A percentile compares a stretch with the other conserved stretches of the same genome.
phyloP scores from a whole-genome alignment of 441 rosid species.

The Bocquillonia castaneifolia region DNA sequence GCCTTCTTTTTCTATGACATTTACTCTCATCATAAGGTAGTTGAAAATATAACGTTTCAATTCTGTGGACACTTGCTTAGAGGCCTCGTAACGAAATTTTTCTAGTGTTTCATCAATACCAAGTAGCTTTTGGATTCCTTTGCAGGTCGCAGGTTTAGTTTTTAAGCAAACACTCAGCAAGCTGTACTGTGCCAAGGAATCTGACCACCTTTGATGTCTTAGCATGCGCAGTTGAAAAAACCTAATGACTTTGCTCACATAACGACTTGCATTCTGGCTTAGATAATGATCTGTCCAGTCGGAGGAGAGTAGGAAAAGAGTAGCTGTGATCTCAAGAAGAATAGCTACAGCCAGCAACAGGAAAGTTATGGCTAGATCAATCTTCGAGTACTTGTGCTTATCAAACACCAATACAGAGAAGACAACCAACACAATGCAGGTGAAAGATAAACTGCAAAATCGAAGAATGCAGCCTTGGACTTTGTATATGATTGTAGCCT shows the following conservation, averaged over 20 bases:
- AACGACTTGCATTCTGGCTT: not conserved
- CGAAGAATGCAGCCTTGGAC: slow-evolving; percentile 14
- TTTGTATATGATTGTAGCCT: slow-evolving; percentile 27
- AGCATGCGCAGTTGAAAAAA: not conserved
- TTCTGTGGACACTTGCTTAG: slow-evolving; percentile 3
- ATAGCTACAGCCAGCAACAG: slow-evolving; percentile 37
- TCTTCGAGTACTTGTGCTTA: slow-evolving; percentile 3
- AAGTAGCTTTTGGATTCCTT: not conserved
- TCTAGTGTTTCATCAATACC: not conserved
- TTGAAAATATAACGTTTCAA: slow-evolving; percentile 30
- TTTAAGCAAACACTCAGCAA: slow-evolving; percentile 28
- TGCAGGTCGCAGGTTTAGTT: not conserved
- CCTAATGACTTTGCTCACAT: not conserved
- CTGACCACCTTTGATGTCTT: slow-evolving; percentile 28
- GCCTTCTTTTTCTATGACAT: not conserved
- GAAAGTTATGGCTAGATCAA: slow-evolving; percentile 32
- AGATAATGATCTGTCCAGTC: slow-evolving; percentile 30
- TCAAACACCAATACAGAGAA: not conserved
- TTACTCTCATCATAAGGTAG: not conserved
- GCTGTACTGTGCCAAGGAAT: slow-evolving; percentile 26
- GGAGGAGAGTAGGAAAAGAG: slow-evolving; percentile 26
- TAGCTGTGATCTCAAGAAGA: slow-evolving; percentile 33
- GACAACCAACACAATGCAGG: not conserved
- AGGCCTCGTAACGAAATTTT: slow-evolving; percentile 1
- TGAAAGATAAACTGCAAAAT: not conserved